Percentiles rank a stretch among this genome's conserved stretches.
phyloP scores from a whole-genome alignment of 2,329 filamentous ascomycete species.

The Magnaporthiopsis rhizophila region DNA sequence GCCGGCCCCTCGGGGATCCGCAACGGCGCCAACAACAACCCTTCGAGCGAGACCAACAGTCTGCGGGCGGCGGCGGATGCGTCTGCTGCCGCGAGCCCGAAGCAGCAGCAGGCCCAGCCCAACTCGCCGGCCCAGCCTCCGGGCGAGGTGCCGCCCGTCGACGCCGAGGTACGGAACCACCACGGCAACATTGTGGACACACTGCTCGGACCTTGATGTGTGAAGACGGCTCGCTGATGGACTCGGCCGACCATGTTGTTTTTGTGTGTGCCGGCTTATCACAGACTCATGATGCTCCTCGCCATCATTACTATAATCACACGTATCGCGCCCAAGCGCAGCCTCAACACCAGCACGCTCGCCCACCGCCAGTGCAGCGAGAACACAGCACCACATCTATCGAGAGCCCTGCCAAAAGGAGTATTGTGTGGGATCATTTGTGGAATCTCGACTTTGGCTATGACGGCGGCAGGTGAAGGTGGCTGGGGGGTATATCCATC shows the following conservation, averaged over 20 bases:
- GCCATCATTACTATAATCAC: background rate
- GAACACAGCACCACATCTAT: slow-evolving; percentile 28
- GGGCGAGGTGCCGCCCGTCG: slow-evolving; percentile 1
- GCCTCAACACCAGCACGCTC: background rate
- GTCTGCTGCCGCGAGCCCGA: slow-evolving; percentile 21
- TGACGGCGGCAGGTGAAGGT: background rate
- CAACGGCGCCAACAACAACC: slow-evolving; percentile 30
- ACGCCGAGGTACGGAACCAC: slow-evolving; percentile 46
- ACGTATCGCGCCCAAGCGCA: background rate
- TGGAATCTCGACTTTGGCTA: slow-evolving; percentile 48
- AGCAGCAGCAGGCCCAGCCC: slow-evolving; percentile 23
- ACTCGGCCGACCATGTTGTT: slow-evolving; percentile 18
- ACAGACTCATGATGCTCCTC: background rate
- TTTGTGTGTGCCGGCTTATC: slow-evolving; percentile 4
- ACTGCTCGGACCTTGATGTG: slow-evolving; percentile 36
- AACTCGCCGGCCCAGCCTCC: slow-evolving; percentile 1
- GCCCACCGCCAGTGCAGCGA: slow-evolving; percentile 22
- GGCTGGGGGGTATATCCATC: too few species aligned
- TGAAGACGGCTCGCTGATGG: slow-evolving; percentile 10
- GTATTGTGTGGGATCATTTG: slow-evolving; percentile 53
- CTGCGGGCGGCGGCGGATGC: slow-evolving; percentile 38
- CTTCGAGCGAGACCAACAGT: slow-evolving; percentile 52
- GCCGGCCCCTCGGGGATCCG: slow-evolving; percentile 22
- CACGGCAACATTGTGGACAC: slow-evolving; percentile 31
- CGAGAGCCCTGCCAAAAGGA: slow-evolving; percentile 38